phyloP scores from a whole-genome alignment of 805 yeast genomes.

The Myxozyma geophila region DNA sequence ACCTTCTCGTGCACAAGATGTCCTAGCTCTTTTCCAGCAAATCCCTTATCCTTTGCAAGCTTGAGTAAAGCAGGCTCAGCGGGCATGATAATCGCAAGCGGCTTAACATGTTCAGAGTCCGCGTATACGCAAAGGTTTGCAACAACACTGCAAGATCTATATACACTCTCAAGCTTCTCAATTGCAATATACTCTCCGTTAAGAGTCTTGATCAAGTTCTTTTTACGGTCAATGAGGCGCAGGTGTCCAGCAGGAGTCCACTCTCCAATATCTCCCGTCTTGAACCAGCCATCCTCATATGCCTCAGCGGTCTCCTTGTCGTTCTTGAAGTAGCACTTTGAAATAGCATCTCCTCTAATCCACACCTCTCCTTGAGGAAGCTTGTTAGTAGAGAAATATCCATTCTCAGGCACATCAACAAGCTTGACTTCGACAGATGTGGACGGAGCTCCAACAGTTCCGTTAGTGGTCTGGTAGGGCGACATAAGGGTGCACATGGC shows the following conservation, averaged over 20 bases:
- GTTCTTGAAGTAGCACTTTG: conserved; percentile 80
- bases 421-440: conserved; percentile 86
- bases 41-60: conserved; percentile 61
- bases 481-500: conserved; percentile 81
- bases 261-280: conserved; percentile 95
- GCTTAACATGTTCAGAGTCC: conserved; percentile 83
- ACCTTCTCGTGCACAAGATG: conserved; percentile 59
- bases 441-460: conserved; percentile 79
- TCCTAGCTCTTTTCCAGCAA: conserved; percentile 56
- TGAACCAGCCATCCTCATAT: conserved; percentile 90
- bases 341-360: conserved; percentile 74
- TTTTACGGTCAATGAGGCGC: conserved; percentile 87
- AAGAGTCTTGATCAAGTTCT: conserved; percentile 91
- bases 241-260: conserved; percentile 83
- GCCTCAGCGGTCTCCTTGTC: conserved; percentile 78
- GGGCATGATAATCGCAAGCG: conserved; percentile 88
- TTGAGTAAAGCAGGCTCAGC: conserved; percentile 66
- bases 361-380: conserved; percentile 92
- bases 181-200: conserved; percentile 98
- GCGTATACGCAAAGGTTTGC: conserved; percentile 91
- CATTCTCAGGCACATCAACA: conserved; percentile 88
- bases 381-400: conserved; percentile 72
- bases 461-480: conserved; percentile 68
- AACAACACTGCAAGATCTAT: conserved; percentile 80
- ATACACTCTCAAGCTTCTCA: conserved; percentile 89